Evolutionary conservation across 352 stramenopile genomes (phyloP), one percentile per base, ranked within the genome.

Genomic region (Phytophthora pini): DNA sequence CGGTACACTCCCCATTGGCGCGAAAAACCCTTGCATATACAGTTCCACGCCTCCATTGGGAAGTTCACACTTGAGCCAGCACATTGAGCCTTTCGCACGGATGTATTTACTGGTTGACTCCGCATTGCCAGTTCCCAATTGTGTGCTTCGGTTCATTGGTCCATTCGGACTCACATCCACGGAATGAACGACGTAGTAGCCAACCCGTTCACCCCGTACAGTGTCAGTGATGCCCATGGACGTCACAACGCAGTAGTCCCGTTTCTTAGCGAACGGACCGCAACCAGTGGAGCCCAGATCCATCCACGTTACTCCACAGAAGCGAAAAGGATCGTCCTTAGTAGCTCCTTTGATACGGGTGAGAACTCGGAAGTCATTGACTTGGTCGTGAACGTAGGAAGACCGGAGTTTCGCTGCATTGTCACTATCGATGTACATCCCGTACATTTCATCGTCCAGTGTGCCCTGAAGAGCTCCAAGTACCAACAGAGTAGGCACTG

Each of bases 381-480:
- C 40, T 31, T 76, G 77, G 68, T 88, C 76, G 47, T 84, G 69
- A 8, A 82, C 65, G 22, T 71, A 72, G 24, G 60, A 76, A 1
- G 76, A 79, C 9, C 77, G 65, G 13, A 87, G 48, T 31, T 76
- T 70, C 13, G 74, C 73, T 1, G 53, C 62, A 3, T 74, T 61
- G 26, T 70, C 59, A 11, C 64, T 68, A 41, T 74, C 55, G 5
- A 76, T 70, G 44, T 72, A 65, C 55, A 82, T 65, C 20, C 79
- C 82, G 36, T 87, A 90, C 59, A 89, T 75, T 17, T 74, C 70
- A 41, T 90, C 79, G 27, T 90, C 79, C 6, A 90, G 46, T 24
- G 71, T 79, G n/a, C 82, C 82, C 27, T 84, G 67, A 7, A 84
- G 57, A 27, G 70, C 73, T 24, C 79, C 82, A 6, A 79, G 60